phyloP scores from a whole-genome alignment of 352 stramenopile genomes.

The Elongisporangium undulatum region DNA sequence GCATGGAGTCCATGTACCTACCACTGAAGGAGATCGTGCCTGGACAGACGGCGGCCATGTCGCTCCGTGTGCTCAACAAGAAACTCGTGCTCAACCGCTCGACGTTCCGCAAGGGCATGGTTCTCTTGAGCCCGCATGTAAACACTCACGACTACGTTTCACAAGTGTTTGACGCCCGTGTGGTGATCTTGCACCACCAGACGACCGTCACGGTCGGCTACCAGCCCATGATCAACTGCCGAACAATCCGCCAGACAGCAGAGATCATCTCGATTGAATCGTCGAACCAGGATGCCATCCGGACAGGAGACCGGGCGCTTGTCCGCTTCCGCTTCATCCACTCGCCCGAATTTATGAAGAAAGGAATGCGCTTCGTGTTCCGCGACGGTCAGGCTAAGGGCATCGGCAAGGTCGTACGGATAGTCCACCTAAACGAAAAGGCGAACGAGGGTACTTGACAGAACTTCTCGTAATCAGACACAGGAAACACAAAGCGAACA shows the following conservation, averaged over 20 bases:
- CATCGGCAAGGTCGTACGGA: slow-evolving; percentile 90
- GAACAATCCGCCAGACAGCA: slow-evolving; percentile 89
- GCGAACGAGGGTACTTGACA: neutral
- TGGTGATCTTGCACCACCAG: slow-evolving; percentile 94
- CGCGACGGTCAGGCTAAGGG: slow-evolving; percentile 96
- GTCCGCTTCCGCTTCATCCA: slow-evolving; percentile 91
- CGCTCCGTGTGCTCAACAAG: slow-evolving; percentile 88
- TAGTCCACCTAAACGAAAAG: slow-evolving; percentile 27
- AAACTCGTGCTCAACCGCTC: slow-evolving; percentile 74
- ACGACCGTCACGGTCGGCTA: slow-evolving; percentile 94
- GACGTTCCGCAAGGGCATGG: slow-evolving; percentile 92
- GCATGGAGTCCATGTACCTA: slow-evolving; percentile 90
- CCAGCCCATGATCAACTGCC: slow-evolving; percentile 93
- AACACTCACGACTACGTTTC: slow-evolving; percentile 75
- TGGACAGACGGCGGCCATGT: slow-evolving; percentile 83
- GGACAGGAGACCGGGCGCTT: slow-evolving; percentile 87
- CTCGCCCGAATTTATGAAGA: slow-evolving; percentile 94
- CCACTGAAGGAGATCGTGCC: slow-evolving; percentile 83
- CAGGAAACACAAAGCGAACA: neutral
- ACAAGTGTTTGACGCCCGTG: slow-evolving; percentile 88
- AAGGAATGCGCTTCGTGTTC: slow-evolving; percentile 97
- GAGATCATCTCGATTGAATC: slow-evolving; percentile 87
- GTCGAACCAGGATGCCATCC: slow-evolving; percentile 69
- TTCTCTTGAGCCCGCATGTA: slow-evolving; percentile 81
- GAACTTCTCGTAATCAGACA: neutral